Percentiles rank a stretch among this genome's conserved stretches.
phyloP scores from a whole-genome alignment of 192 early-diverging fungal species.

The Glomus cerebriforme region DNA sequence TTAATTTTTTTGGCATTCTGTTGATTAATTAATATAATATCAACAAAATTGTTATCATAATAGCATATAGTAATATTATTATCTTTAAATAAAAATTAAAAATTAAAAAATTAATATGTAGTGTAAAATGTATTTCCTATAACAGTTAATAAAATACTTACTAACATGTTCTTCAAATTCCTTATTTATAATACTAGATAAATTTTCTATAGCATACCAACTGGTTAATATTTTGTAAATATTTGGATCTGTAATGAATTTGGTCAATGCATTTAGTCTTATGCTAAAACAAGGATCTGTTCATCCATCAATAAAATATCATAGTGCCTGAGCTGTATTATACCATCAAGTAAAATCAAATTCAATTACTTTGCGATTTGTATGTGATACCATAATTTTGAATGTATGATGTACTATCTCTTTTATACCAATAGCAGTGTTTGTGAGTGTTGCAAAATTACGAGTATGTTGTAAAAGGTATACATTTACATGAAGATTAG shows the following conservation, averaged over 20 bases:
- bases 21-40: background rate
- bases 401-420: slow-evolving; percentile 10
- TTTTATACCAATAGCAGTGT: background rate
- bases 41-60: background rate
- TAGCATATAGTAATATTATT: background rate
- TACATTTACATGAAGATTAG: slow-evolving; percentile 3
- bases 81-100: background rate
- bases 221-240: background rate
- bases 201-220: slow-evolving; percentile 2
- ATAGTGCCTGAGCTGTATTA: slow-evolving; percentile 2
- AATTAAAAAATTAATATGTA: too few relatives aligned
- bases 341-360: background rate
- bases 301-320: background rate
- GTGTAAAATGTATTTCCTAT: too few relatives aligned
- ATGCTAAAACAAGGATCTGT: background rate
- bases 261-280: background rate
- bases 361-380: background rate
- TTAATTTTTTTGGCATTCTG: background rate
- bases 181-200: background rate
- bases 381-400: slow-evolving; percentile 3
- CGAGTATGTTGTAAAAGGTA: background rate
- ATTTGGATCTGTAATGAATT: background rate
- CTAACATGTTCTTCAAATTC: background rate
- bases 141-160: background rate
- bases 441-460: background rate